phyloP scores from a whole-genome alignment of 2,329 filamentous ascomycete genomes.

The Penicillium psychrosexuale region DNA sequence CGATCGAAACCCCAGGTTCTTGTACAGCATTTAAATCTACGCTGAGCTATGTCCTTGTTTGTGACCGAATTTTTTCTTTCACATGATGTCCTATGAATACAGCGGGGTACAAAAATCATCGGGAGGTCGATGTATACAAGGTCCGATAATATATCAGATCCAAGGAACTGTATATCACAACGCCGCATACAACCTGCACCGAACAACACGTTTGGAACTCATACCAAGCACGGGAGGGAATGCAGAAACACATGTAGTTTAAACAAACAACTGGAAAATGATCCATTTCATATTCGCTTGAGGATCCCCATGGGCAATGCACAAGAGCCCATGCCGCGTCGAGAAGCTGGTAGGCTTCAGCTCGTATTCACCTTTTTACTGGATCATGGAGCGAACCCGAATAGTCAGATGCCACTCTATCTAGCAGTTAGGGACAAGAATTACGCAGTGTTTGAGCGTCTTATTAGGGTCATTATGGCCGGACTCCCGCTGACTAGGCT shows the following conservation, averaged over 20 bases:
- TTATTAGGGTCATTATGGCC: not conserved
- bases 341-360: not conserved
- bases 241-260: too few relatives aligned
- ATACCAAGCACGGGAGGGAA: too few relatives aligned
- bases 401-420: not conserved
- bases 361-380: not conserved
- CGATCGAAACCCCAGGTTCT: constrained; percentile 42
- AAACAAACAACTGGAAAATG: too few relatives aligned
- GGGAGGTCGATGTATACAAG: not conserved
- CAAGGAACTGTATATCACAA: not conserved
- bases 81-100: too few relatives aligned
- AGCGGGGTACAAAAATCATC: too few relatives aligned
- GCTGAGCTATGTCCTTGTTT: not conserved
- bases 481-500: not conserved
- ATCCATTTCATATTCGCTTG: too few relatives aligned
- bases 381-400: not conserved
- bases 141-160: not conserved
- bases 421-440: not conserved
- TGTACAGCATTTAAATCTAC: constrained; percentile 35
- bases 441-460: not conserved
- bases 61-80: not conserved
- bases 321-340: not conserved
- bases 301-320: too few relatives aligned
- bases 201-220: too few relatives aligned
- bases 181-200: too few relatives aligned